Evolutionary conservation across 2,329 filamentous ascomycete species (phyloP).

Genomic region (Metarhizium sp.): DNA sequence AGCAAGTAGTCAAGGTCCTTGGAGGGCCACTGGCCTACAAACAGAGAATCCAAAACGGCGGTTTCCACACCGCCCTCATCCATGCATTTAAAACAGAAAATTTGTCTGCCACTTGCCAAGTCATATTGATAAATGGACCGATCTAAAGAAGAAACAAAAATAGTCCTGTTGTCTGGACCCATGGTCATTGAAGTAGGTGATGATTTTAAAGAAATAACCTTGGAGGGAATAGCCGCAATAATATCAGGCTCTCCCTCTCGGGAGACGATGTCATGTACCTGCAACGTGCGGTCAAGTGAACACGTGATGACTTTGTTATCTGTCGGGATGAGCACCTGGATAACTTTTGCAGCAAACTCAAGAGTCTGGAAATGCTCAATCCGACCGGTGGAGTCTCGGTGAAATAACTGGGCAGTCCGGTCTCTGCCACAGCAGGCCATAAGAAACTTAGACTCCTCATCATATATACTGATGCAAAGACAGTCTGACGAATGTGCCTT

Average conservation of each 20-base stretch:
- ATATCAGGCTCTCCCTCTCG: conserved; percentile 55
- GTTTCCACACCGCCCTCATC: conserved; percentile 75
- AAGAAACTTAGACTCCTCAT: conserved; percentile 51
- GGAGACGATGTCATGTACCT: conserved; percentile 69
- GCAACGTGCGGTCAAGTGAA: conserved; percentile 78
- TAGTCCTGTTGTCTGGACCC: conserved; percentile 48
- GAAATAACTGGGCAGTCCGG: conserved; percentile 87
- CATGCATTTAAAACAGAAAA: conserved; percentile 69
- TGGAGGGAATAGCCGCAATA: conserved; percentile 67
- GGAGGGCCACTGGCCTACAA: conserved; percentile 47
- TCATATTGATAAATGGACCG: conserved; percentile 53
- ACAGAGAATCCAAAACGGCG: conserved; percentile 73
- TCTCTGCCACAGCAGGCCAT: conserved; percentile 82
- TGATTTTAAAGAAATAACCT: conserved; percentile 73
- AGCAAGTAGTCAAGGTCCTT: conserved; percentile 59
- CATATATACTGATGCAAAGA: conserved; percentile 67
- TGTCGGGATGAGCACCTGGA: conserved; percentile 62
- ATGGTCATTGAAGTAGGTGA: conserved; percentile 79
- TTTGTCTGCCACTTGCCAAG: conserved; percentile 56
- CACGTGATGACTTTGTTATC: conserved; percentile 72
- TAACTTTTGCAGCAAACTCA: conserved; percentile 84
- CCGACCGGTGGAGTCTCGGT: conserved; percentile 40
- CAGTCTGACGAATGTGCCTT: conserved; percentile 85
- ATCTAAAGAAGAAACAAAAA: conserved; percentile 52
- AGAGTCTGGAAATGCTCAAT: conserved; percentile 85